Conservation (phyloP, 768 basidiomycete genomes). For the Naematelia aurantialba region DNA sequence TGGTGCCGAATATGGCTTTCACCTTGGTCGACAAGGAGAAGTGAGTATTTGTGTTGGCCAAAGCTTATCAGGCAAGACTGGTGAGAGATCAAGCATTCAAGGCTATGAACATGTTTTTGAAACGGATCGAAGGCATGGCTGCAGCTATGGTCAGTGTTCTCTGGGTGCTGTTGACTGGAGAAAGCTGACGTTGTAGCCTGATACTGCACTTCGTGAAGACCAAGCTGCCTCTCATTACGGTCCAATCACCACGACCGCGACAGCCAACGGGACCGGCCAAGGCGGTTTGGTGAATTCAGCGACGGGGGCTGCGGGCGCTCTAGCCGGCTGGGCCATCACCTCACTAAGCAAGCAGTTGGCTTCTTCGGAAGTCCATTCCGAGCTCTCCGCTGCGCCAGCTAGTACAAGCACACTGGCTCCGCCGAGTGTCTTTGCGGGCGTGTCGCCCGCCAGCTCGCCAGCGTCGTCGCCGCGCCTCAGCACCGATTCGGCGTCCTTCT, state of each 20-base stretch:
- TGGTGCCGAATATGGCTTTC: conserved; percentile 77
- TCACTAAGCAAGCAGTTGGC: conserved; percentile 76
- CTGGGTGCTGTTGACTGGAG: not conserved
- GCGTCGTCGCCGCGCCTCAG: conserved; percentile 11
- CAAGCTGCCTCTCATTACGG: conserved; percentile 40
- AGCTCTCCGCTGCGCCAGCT: conserved; percentile 11
- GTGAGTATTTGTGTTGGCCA: conserved; percentile 54
- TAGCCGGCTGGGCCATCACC: conserved; percentile 95
- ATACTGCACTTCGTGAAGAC: conserved; percentile 54
- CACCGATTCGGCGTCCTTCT: conserved; percentile 15
- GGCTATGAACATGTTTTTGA: conserved; percentile 80
- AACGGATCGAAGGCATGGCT: conserved; percentile 73
- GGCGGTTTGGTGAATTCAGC: conserved; percentile 73
- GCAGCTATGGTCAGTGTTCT: conserved; percentile 67
- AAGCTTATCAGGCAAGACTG: conserved; percentile 55
- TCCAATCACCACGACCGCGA: conserved; percentile 45
- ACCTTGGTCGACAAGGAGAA: conserved; percentile 88
- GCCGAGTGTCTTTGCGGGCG: not conserved
- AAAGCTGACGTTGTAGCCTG: conserved; percentile 55
- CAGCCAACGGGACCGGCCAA: conserved; percentile 38
- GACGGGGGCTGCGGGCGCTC: conserved; percentile 80
- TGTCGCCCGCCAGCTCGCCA: conserved; percentile 1
- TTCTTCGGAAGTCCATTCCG: conserved; percentile 67
- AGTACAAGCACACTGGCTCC: conserved; percentile 15
- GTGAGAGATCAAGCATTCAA: conserved; percentile 97